Evolutionary conservation across 2,329 filamentous ascomycete genomes (phyloP), one percentile per base, ranked within the genome.

Genomic region (Paraphoma sp.): DNA sequence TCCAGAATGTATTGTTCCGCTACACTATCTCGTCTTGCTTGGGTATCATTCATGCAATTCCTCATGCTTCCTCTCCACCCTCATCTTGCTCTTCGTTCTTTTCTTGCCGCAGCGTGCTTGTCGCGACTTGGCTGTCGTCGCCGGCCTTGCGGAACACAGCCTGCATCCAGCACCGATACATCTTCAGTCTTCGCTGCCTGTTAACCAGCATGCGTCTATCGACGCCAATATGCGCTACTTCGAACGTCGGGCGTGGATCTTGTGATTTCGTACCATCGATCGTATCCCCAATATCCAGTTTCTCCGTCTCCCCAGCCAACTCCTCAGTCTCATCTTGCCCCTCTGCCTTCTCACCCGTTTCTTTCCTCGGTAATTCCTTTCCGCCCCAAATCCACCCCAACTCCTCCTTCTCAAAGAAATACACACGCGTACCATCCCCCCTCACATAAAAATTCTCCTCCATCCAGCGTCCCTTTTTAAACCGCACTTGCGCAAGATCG

Each of bases 121-220:
- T 76, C 1, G 73, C 65, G 2, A 76, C 65, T 31, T 66, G 49
- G 44, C 71, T 75, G 56, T 68, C 63, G 42, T 59, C 33, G 0
- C 73, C 72, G 6, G 45, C 45, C 79, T 93, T 94, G 69, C 83
- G 86, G 76, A 95, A 96, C 4, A 87, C 86, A 30, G 90, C 92
- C 77, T 96, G 92, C 75, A 96, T 86, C 93, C 95, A 99, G 81
- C 94, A 98, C 59, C 95, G 87, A 78, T 98, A 98, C 95, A 99
- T 99, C 80, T 98, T 99, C 47, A 97, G 82, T 78, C 93, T 90
- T 70, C 89, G 86, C 52, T 93, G 91, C 63, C 95, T 87, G 76
- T 99, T 99, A 53, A 99, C 92, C 53, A 99, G 84, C 81, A 99
- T 84, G 57, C 95, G 87, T 63, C 92, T 88, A 75, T 99, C 95